Conservation (phyloP, 805 yeast genomes). For the Yamadazyma olivae region DNA sequence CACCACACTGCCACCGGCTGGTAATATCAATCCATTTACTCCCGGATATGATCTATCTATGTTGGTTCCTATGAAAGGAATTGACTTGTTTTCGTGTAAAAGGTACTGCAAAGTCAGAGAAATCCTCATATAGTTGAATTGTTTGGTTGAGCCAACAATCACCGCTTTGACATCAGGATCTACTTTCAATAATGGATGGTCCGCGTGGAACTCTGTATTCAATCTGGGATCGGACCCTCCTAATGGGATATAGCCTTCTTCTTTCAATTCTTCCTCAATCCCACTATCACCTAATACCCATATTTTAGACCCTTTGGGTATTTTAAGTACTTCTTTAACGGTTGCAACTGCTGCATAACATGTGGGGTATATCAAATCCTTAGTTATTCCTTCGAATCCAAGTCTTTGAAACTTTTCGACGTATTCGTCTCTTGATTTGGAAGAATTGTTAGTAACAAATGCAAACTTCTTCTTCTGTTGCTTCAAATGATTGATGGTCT, state of each 20-base stretch:
- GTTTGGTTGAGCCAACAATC: slow-evolving; percentile 37
- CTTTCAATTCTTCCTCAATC: slow-evolving; percentile 31
- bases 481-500: slow-evolving; percentile 21
- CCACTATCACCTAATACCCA: slow-evolving; percentile 43
- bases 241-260: slow-evolving; percentile 29
- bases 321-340: slow-evolving; percentile 19
- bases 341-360: slow-evolving; percentile 34
- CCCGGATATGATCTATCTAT: slow-evolving; percentile 42
- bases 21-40: slow-evolving; percentile 32
- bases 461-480: slow-evolving; percentile 23
- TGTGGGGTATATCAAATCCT: slow-evolving; percentile 32
- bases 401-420: slow-evolving; percentile 27
- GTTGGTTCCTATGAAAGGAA: slow-evolving; percentile 40
- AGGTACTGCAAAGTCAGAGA: slow-evolving; percentile 37
- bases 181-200: slow-evolving; percentile 24
- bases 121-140: slow-evolving; percentile 34
- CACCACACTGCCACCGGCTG: slow-evolving; percentile 42
- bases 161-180: slow-evolving; percentile 40
- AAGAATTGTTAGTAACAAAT: slow-evolving; percentile 39
- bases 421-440: slow-evolving; percentile 32
- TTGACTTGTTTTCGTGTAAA: slow-evolving; percentile 23
- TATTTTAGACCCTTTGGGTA: slow-evolving; percentile 29
- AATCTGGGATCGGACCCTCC: slow-evolving; percentile 32
- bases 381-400: slow-evolving; percentile 26
- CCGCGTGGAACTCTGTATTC: slow-evolving; percentile 22